These are phyloP conservation scores for Globisporangium abappressorium DNA, from an alignment of 352 stramenopile species.

Conservation along the genomic window DNA sequence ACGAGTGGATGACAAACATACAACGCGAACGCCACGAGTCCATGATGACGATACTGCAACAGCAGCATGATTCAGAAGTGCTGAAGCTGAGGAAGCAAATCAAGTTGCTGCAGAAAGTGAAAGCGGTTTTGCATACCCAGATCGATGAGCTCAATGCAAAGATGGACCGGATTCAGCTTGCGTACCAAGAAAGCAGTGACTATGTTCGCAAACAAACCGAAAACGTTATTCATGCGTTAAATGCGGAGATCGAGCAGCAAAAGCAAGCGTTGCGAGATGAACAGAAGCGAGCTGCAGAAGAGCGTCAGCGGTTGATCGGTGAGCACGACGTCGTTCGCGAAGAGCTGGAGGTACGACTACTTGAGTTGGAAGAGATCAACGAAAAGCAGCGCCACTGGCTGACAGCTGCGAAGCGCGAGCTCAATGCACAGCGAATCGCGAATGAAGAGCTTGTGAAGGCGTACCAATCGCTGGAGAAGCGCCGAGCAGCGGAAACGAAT, in stretches of 20 bases:
- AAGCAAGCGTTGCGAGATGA: constrained; percentile 31
- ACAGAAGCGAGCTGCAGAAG: constrained; percentile 23
- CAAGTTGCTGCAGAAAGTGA: constrained; percentile 40
- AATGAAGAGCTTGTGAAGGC: constrained; percentile 68
- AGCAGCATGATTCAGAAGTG: constrained; percentile 45
- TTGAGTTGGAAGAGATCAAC: constrained; percentile 27
- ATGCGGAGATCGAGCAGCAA: constrained; percentile 30
- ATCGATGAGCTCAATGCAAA: constrained; percentile 31
- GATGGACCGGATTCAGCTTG: constrained; percentile 31
- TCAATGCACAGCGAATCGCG: constrained; percentile 58
- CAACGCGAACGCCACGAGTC: constrained; percentile 57
- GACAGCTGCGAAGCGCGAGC: constrained; percentile 60
- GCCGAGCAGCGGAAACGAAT: constrained; percentile 67
- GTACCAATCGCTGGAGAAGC: constrained; percentile 67
- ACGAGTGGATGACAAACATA: constrained; percentile 68
- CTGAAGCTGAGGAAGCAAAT: constrained; percentile 40
- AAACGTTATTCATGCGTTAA: constrained; percentile 40
- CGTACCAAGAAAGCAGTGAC: constrained; percentile 55
- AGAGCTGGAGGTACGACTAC: constrained; percentile 40
- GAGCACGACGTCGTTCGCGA: constrained; percentile 36
- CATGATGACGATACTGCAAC: constrained; percentile 37
- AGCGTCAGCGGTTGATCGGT: constrained; percentile 42
- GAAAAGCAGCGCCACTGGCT: constrained; percentile 67
- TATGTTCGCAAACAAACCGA: constrained; percentile 44
- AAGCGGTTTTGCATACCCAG: constrained; percentile 34